These are phyloP conservation scores for Blastocystis sp. DNA, from an alignment of 352 stramenopile species.

Conservation along the genomic window DNA sequence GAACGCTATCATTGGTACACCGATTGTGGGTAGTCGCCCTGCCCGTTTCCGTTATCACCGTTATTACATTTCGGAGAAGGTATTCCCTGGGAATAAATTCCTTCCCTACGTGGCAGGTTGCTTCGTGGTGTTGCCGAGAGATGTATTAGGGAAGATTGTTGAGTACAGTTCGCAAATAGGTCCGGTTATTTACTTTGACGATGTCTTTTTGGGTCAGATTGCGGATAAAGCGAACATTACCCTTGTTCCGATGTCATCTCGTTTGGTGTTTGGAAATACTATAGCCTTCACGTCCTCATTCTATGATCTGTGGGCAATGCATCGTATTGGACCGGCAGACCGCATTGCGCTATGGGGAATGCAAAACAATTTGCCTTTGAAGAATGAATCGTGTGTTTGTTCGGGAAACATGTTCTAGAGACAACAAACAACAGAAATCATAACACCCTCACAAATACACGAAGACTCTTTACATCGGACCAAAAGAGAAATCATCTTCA, in stretches of 20 bases:
- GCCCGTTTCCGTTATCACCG: neutral
- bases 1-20: neutral
- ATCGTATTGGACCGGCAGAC: slow-evolving; percentile 9
- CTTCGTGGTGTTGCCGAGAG: neutral
- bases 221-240: neutral
- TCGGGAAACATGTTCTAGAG: too few species aligned
- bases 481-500: slow-evolving; percentile 74
- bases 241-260: neutral
- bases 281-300: neutral
- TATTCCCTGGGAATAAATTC: neutral
- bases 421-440: too few species aligned
- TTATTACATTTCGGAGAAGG: neutral
- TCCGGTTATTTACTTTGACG: slow-evolving; percentile 43
- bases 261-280: neutral
- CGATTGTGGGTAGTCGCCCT: neutral
- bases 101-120: slow-evolving; percentile 6
- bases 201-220: slow-evolving; percentile 38
- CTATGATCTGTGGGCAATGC: neutral
- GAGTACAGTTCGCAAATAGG: neutral
- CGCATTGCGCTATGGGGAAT: slow-evolving; percentile 3
- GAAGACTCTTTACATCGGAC: slow-evolving; percentile 63
- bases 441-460: too few species aligned
- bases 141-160: neutral
- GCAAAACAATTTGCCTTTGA: neutral
- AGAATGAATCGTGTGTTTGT: neutral